Evolutionary conservation across 768 basidiomycete species (phyloP), one percentile per base, ranked within the genome.

Genomic region (Boletus vinaceobasis): DNA sequence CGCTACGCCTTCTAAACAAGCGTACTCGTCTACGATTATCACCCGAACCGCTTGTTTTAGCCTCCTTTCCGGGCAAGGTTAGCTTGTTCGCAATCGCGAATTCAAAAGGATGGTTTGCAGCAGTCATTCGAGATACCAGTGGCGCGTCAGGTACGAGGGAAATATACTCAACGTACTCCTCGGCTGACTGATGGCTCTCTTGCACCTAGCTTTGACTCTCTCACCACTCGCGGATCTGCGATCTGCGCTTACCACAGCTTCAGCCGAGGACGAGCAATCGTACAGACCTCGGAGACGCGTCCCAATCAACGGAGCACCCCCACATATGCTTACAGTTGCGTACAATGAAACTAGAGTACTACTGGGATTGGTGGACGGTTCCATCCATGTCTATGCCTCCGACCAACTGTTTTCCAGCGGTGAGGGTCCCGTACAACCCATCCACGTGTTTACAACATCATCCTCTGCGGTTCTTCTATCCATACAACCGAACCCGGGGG

Each of bases 91-190:
- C 83, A 4, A 74, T 80, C 3, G 77, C 84, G 3, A 87, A 85
- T 63, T 70, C 74, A 13, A 79, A 74, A 58, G 85, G 82, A 29
- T 90, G 84, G 83, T 91, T 90, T 68, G 85, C 81, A 43, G 86
- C 87, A 32, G 78, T 82, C 10, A 76, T 70, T 42, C 69, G 72
- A 37, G 71, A 72, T 46, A 49, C 58, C 45, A 43, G 66, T 61
- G 60, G 71, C 48, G 60, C 69, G 54, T 74, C 73, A 53, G 71
- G 82, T 82, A 52, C 42, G 75, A 58, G 33, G 8, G 49, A 10
- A 11, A 45, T 50, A 36, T 42, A 23, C 47, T 42, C 46, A 49
- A 48, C 33, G 5, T 40, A 37, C 29, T 29, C 5, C 49, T 27
- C 7, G 10, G 8, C 45, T 37, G 3, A 48, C 5, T 4, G 3